Evolutionary conservation across 148 eudicot species (phyloP), one percentile per base, ranked within the genome.

Genomic region (Chenopodium berlandieri): DNA sequence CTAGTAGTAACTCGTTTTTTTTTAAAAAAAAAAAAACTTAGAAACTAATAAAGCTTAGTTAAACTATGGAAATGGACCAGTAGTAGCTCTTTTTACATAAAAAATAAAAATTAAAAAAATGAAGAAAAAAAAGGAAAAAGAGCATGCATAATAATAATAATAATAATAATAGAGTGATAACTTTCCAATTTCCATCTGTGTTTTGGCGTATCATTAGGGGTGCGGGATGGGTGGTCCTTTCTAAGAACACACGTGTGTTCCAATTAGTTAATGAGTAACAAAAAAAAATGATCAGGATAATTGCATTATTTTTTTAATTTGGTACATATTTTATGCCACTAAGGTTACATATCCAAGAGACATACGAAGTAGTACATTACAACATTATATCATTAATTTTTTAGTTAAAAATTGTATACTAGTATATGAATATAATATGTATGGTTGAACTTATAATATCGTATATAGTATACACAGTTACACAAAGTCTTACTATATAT

Each of bases 241-340:
- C 75, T 40, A 40, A 47, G 77, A 73, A 72, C 84, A 82, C 84
- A 82, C 81, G 81, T 82, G 81, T 78, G 78, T 47, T 48, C 73
- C 34, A 50, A 71, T 78, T 46, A 22, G 46, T 72, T 77, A 78
- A 78, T 63, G 40, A 72, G 17, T 62, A 22, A 25, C 23, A n/a
- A 46, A 72, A 44, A 72, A n/a, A 71, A 71, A 2, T 72, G 75
- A 72, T 72, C 47, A 72, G 27, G 75, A 22, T 71, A 71, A 40
- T 71, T 30, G 27, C 54, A 72, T 46, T 72, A n/a, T 1, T 72
- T 9, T 1, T 72, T 9, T 48, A 4, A 56, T 56, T 56, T 34
- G 17, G 27, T 71, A 71, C 74, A 40, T 40, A 37, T 71, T 6
- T 32, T 71, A 76, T 76, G 34, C 58, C 76, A 76, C 56, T 47